Base-by-base conservation (phyloP, 2,329 filamentous ascomycete genomes). In the Huntiella moniliformis region DNA sequence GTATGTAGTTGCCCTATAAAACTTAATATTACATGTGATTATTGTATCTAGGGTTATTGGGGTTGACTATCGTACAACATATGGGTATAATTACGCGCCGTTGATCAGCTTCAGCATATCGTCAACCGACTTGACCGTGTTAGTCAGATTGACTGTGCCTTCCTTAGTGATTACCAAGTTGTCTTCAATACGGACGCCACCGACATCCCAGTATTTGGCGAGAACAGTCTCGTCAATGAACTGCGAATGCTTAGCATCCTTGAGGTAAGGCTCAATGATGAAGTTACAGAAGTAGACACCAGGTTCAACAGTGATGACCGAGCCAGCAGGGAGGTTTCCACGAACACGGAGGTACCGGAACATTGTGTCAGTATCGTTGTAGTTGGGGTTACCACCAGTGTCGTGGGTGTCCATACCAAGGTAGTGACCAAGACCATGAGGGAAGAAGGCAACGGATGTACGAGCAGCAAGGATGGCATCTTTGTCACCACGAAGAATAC, bases 341-440 rank as follows among this genome's bases (percentile, higher is more conserved):
- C 91, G 68, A 35, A 93, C 78, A 38, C 91, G 71, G 50, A 98
- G 65, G 57, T 95, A 96, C 45, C 76, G 71, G 63, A 95, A 96
- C 70, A 95, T 75, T 33, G 73, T 67, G 58, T 98, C 87, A 50
- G 71, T 66, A 57, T 98, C 91, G 6, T 67, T 67, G 55, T 82
- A 84, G 60, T 87, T 80, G 33, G 82, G 68, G 58, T 85, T 77
- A 16, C 82, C 83, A 50, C 81, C 82, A 0, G 77, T 82, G 56
- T 95, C 87, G 59, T 95, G 87, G 2, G 86, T 92, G 58, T 95
- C 87, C 71, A 95, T 79, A 51, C 87, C 87, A 7, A 95, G 67
- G 58, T 93, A 88, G 61, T 95, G 87, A 0, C 87, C 87, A 1
- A 95, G 65, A 0, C 87, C 87, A 58, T 95, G 87, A 1, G 87